Evolutionary conservation across 257 asterid genomes (phyloP).

Genomic region (Eustoma russellianum): DNA sequence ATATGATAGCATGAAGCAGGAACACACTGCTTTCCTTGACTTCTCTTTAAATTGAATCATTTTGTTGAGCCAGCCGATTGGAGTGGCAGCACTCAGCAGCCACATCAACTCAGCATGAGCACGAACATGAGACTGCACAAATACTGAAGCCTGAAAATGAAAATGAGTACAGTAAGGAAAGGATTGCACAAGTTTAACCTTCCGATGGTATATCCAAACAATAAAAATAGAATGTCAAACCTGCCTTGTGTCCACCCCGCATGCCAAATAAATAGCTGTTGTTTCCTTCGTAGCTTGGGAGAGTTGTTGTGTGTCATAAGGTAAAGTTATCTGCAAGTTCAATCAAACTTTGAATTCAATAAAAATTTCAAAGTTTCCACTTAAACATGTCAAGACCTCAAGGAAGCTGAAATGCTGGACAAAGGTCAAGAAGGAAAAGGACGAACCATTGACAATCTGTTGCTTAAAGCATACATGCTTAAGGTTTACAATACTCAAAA

Average conservation of each 20-base stretch:
- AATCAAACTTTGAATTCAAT: neutral
- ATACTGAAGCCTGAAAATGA: slow-evolving; percentile 74
- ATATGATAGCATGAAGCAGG: slow-evolving; percentile 10
- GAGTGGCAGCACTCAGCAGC: slow-evolving; percentile 83
- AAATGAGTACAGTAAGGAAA: slow-evolving; percentile 9
- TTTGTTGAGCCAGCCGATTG: slow-evolving; percentile 91
- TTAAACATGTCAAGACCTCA: too few species aligned
- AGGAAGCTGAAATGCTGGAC: too few species aligned
- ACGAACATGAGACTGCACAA: slow-evolving; percentile 96
- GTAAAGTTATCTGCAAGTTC: slow-evolving; percentile 69
- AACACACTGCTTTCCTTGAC: slow-evolving; percentile 73
- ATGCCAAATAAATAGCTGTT: slow-evolving; percentile 94
- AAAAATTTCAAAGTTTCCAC: too few species aligned
- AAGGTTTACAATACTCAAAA: too few species aligned
- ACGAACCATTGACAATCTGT: too few species aligned
- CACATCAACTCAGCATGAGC: slow-evolving; percentile 97
- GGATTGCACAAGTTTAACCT: neutral
- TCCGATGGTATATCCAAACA: neutral
- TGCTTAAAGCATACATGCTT: too few species aligned
- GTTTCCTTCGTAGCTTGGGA: slow-evolving; percentile 83
- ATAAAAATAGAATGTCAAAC: slow-evolving; percentile 27
- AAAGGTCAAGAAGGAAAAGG: too few species aligned
- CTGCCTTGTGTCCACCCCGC: slow-evolving; percentile 90
- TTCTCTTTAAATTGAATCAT: slow-evolving; percentile 98
- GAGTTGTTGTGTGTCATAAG: slow-evolving; percentile 64